These are phyloP conservation scores for Chenopodium formosanum DNA, from an alignment of 148 eudicot genomes.

Conservation along the genomic window DNA sequence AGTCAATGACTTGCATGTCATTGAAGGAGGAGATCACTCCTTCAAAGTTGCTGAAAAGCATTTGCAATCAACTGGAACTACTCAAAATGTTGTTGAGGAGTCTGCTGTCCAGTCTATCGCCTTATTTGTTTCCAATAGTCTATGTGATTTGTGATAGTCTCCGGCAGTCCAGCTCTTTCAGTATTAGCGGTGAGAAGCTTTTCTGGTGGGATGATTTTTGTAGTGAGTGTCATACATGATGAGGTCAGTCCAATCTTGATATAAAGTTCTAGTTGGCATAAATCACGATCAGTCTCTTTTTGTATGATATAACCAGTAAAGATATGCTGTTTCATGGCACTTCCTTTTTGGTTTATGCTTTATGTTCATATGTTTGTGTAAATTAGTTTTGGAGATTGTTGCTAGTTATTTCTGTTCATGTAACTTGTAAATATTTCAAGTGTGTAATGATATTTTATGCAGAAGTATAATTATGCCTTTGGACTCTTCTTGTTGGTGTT, in stretches of 20 bases:
- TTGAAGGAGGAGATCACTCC: constrained; percentile 90
- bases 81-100: constrained; percentile 65
- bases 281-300: background rate
- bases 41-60: constrained; percentile 74
- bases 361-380: background rate
- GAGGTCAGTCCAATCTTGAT: constrained; percentile 16
- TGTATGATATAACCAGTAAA: background rate
- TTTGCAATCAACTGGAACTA: constrained; percentile 41
- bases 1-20: constrained; percentile 48
- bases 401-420: background rate
- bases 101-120: constrained; percentile 59
- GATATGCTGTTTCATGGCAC: background rate
- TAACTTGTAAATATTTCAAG: background rate
- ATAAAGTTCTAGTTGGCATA: background rate
- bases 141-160: background rate
- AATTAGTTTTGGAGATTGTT: background rate
- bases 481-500: background rate
- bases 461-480: background rate
- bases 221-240: background rate
- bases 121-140: constrained; percentile 30
- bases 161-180: background rate
- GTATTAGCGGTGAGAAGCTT: background rate
- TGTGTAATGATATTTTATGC: background rate
- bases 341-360: background rate
- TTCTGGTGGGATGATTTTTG: background rate